Evolutionary conservation across 2,329 filamentous ascomycete genomes (phyloP).

Genomic region (Hymenoscyphus salicellus): DNA sequence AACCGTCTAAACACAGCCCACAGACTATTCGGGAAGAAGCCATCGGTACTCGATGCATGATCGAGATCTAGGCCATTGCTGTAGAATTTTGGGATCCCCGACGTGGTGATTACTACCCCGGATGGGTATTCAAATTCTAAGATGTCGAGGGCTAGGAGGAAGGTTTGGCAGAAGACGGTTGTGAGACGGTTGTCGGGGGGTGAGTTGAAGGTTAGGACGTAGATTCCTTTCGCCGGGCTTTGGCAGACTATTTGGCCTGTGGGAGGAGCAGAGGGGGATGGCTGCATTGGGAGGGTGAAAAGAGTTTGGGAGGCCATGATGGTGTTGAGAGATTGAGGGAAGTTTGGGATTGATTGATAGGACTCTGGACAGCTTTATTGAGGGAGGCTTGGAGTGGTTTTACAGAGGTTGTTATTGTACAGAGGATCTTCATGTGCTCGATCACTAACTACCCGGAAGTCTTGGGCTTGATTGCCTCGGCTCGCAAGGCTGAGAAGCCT

Average conservation of each 20-base stretch:
- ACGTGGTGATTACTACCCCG: constrained; percentile 77
- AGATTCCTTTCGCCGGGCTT: constrained; percentile 56
- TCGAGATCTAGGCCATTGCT: constrained; percentile 78
- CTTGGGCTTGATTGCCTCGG: background rate
- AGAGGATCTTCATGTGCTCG: background rate
- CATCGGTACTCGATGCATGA: constrained; percentile 57
- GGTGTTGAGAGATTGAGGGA: background rate
- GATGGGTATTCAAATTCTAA: constrained; percentile 61
- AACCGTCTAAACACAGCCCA: constrained; percentile 65
- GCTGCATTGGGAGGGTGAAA: constrained; percentile 59
- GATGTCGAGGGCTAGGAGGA: constrained; percentile 71
- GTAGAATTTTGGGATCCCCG: constrained; percentile 74
- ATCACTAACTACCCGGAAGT: background rate
- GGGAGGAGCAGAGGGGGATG: constrained; percentile 40
- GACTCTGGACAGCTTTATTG: background rate
- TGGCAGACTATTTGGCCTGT: constrained; percentile 63
- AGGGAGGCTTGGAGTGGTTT: background rate
- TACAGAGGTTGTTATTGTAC: background rate
- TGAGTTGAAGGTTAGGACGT: constrained; percentile 69
- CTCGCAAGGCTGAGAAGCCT: constrained; percentile 12
- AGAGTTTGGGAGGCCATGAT: constrained; percentile 34
- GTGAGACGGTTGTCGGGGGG: constrained; percentile 75
- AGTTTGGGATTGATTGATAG: background rate
- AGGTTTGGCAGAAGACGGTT: constrained; percentile 62
- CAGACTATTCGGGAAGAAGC: constrained; percentile 59